Evolutionary conservation across 208 protist genomes (phyloP), one percentile per base, ranked within the genome.

Genomic region (Porcisia hertigi): DNA sequence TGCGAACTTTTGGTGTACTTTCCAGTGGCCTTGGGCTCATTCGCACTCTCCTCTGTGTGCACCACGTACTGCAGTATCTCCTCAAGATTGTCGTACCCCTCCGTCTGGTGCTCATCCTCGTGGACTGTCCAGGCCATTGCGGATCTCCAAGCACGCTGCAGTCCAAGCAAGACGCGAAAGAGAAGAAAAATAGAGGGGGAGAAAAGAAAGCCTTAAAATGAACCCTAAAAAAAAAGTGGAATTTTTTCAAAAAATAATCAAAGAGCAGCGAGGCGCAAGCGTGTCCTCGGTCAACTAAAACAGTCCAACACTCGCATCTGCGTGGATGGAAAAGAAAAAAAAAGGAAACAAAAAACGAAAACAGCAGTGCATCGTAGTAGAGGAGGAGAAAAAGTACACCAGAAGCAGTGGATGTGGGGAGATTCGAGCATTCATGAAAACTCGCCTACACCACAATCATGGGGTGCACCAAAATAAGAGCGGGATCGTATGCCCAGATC

Each of bases 1-100:
- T 97, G 89, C 39, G 91, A 90, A 66, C 91, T 89, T 59, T 93
- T 86, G 0, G 89, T 94, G 80, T 94, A 94, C 74, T 94, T 88
- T 3, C 85, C 88, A 4, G 91, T 75, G 25, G 79, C 73, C 53
- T 74, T 82, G 1, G 72, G 49, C 39, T 59, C 49, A 1, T 45
- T 65, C 7, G 71, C 65, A 8, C 62, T n/a, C 8, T 92, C 88
- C 47, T 87, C 85, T 2, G 80, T 80, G 69, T 86, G 71, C 20
- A 81, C 70, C 47, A 83, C 83, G 7, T 86, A 73, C 53, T 88
- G 83, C 60, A 89, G 57, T 16, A 91, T 78, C 67, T 87, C 88
- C 67, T 86, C 75, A 54, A 89, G 34, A 78, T 91, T 89, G 11
- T 67, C 34, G 78, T 78, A 80, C 39, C 84, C 86, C n/a, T 84